Percentiles rank a stretch among this genome's conserved stretches.
These are phyloP conservation scores for Microglena sp. DNA, from an alignment of 139 green algal species.

Conservation along the genomic window DNA sequence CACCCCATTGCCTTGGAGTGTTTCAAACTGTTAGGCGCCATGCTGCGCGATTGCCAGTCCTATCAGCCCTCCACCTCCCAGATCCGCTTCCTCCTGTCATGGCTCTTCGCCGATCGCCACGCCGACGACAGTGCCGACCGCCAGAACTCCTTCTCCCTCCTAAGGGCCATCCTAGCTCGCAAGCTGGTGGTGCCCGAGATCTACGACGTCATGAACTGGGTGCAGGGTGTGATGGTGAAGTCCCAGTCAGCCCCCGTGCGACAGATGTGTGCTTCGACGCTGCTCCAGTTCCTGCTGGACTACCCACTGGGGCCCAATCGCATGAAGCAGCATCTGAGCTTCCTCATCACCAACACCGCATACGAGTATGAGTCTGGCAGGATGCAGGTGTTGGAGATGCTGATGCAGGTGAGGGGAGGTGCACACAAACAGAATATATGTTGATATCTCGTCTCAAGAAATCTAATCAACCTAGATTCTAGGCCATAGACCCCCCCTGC, in stretches of 20 bases:
- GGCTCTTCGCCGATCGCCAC: slow-evolving; percentile 68
- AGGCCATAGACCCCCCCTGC: too few species aligned
- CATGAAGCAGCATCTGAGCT: slow-evolving; percentile 23
- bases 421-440: too few species aligned
- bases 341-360: slow-evolving; percentile 26
- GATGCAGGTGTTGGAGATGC: slow-evolving; percentile 59
- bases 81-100: slow-evolving; percentile 65
- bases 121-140: slow-evolving; percentile 8
- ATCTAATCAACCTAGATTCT: too few species aligned
- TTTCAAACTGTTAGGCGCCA: slow-evolving; percentile 57
- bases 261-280: slow-evolving; percentile 35
- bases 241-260: slow-evolving; percentile 40
- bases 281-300: slow-evolving; percentile 91
- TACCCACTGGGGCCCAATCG: slow-evolving; percentile 63
- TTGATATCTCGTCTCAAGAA: too few species aligned
- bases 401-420: slow-evolving; percentile 39
- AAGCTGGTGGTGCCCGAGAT: slow-evolving; percentile 77
- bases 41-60: slow-evolving; percentile 52
- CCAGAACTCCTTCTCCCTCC: slow-evolving; percentile 53
- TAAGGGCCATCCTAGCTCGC: slow-evolving; percentile 63
- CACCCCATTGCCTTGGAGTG: slow-evolving; percentile 54
- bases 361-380: slow-evolving; percentile 73
- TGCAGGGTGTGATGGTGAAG: slow-evolving; percentile 55
- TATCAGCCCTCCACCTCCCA: slow-evolving; percentile 53
- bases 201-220: slow-evolving; percentile 80